These are phyloP conservation scores for Nitzschia inconspicua DNA, from an alignment of 108 stramenopile species.

Conservation along the genomic window DNA sequence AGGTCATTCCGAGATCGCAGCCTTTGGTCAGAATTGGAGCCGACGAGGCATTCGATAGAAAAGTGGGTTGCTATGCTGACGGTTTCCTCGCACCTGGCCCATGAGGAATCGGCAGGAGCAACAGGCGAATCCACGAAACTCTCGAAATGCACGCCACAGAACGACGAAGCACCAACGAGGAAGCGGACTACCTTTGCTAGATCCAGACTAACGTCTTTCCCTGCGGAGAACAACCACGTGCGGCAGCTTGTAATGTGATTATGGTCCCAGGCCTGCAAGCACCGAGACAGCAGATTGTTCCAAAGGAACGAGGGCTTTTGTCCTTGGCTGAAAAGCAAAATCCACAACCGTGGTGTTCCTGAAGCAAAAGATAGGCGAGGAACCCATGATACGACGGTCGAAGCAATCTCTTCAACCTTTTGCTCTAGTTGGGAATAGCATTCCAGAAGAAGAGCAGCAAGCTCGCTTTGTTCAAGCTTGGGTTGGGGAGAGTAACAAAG, in stretches of 20 bases:
- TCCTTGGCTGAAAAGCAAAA: constrained; percentile 25
- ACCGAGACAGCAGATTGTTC: constrained; percentile 38
- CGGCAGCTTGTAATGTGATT: constrained; percentile 37
- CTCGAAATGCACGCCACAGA: constrained; percentile 15
- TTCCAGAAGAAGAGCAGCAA: constrained; percentile 6
- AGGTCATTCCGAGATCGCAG: constrained; percentile 23
- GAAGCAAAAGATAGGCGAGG: constrained; percentile 33
- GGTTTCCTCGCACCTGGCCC: constrained; percentile 14
- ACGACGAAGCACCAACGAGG: constrained; percentile 33
- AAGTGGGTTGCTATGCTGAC: constrained; percentile 13
- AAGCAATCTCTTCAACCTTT: constrained; percentile 19
- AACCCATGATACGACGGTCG: constrained; percentile 50
- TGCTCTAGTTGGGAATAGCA: constrained; percentile 17
- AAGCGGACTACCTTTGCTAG: constrained; percentile 31
- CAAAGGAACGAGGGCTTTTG: constrained; percentile 22
- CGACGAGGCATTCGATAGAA: constrained; percentile 18
- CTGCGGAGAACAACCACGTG: constrained; percentile 37
- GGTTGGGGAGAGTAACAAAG: neutral
- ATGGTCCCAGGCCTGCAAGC: constrained; percentile 37
- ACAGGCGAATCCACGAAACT: constrained; percentile 3
- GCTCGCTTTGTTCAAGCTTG: neutral
- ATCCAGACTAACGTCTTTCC: constrained; percentile 11
- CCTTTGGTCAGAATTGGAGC: neutral
- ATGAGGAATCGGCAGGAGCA: neutral
- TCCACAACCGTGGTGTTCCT: constrained; percentile 42